These are phyloP conservation scores for Candida hungchunana DNA, from an alignment of 805 yeast species.

Conservation along the genomic window DNA sequence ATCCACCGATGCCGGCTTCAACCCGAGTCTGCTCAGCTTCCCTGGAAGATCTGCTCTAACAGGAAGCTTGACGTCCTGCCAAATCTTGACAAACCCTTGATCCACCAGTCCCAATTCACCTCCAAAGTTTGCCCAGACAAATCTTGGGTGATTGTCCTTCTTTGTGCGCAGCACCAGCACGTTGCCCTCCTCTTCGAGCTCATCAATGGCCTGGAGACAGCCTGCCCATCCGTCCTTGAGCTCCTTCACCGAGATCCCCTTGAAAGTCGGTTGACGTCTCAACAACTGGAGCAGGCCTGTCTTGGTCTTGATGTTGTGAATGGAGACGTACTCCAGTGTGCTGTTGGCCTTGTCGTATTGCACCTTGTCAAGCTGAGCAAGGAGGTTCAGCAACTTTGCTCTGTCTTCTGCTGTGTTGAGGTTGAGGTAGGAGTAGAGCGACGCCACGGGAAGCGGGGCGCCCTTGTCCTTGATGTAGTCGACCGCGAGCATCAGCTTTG, in stretches of 20 bases:
- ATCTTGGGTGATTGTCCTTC: conserved; percentile 89
- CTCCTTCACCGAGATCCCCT: conserved; percentile 73
- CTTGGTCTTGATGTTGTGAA: conserved; percentile 80
- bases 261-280: conserved; percentile 78
- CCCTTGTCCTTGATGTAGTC: conserved; percentile 77
- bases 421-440: conserved; percentile 63
- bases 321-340: conserved; percentile 81
- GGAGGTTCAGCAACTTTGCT: conserved; percentile 62
- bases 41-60: conserved; percentile 77
- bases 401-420: conserved; percentile 44
- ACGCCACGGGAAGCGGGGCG: conserved; percentile 60
- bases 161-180: conserved; percentile 83
- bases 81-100: conserved; percentile 74
- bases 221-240: conserved; percentile 92
- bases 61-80: conserved; percentile 80
- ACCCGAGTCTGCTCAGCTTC: conserved; percentile 72
- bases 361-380: conserved; percentile 75
- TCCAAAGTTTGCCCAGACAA: conserved; percentile 86
- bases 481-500: conserved; percentile 85
- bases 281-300: conserved; percentile 73
- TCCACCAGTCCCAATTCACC: conserved; percentile 70
- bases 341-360: conserved; percentile 55
- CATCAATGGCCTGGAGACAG: conserved; percentile 72
- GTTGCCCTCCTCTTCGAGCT: conserved; percentile 71
- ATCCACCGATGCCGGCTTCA: conserved; percentile 96